Base-by-base conservation (phyloP, 345 rosid species). In the Euphorbia peplus region DNA sequence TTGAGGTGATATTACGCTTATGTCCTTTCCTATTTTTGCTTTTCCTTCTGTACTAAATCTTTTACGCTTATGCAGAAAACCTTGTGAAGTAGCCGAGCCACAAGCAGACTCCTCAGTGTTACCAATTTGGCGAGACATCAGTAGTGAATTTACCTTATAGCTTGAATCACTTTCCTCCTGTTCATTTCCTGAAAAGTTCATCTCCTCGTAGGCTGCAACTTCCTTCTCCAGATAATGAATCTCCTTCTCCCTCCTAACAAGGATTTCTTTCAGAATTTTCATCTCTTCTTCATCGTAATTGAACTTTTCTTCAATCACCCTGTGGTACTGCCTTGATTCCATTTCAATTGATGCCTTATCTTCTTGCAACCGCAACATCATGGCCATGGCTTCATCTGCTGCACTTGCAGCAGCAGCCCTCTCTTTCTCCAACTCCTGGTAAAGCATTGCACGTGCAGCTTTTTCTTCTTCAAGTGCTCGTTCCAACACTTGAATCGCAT, bases 331-430 rank as follows among this genome's bases (percentile, higher is more conserved):
- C 72, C 79, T 66, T 16, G 63, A 58, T 61, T 76, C 79, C 79
- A 76, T 76, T 71, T 44, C 68, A 54, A 76, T 56, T 11, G 58
- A 60, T 39, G 79, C 75, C 69, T 71, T 76, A 26, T 71, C 79
- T 39, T 76, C 79, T 66, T 76, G 79, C 75, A 76, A 67, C 37
- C 79, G 68, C 41, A 61, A 62, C 61, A 76, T 76, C 79, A 76
- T 76, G 54, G 79, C 79, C 75, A 76, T 65, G 57, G 75, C 79
- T 48, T 76, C 79, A 55, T 76, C 75, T 42, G 75, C 79, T 2
- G 79, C 79, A 53, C 64, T 59, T 13, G 79, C 75, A 62, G 79
- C 75, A 65, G 79, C 79, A 32, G 79, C 75, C 72, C 79, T 70
- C 75, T 71, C 79, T 63, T 71, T 62, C 75, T 76, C 79, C 60